Base-by-base conservation (phyloP, 257 asterid genomes). In the Euphrasia confusa region DNA sequence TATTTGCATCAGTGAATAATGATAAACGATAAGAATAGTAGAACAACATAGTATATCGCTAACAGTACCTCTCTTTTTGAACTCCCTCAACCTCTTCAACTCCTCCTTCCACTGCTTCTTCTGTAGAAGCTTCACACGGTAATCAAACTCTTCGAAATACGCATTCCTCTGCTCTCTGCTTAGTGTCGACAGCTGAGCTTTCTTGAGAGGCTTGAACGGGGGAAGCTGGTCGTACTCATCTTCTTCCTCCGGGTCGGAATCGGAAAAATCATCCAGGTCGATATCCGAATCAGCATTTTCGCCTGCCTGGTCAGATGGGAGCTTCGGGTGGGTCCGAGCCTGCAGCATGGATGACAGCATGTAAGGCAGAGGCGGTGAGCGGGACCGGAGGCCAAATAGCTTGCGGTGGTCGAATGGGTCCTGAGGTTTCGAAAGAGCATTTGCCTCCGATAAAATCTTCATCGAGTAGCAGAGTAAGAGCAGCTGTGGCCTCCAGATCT, bases 171-270 rank as follows among this genome's bases (percentile, higher is more conserved):
- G 99, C 42, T 87, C 96, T 44, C 63, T 75, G 71, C 85, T 83
- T 40, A 93, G 94, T 79, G 69, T 83, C 1, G 83, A 83, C 4
- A 93, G 26, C 78, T 89, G 97, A 67, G 83, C 78, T 70, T 79
- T 84, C 77, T 72, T 80, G 30, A 87, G 95, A 60, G 99, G 94
- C 88, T 75, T 85, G 70, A 93, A 93, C 8, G 96, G 91, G n/a
- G 99, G 99, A 45, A 93, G 96, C 83, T 89, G 94, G 55, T 93
- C 97, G 13, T 93, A 93, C 83, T 93, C 99, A 10, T 89, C 99
- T 69, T 81, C 98, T 62, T 76, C 96, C 60, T 85, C 96, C 39
- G 77, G 77, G 30, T 89, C 99, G 18, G 82, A 72, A 69, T 87
- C 99, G 0, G 95, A 86, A 2, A 81, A 73, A 47, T 93, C 97